phyloP scores from a whole-genome alignment of 2,329 filamentous ascomycete species.

The Magnaporthales sp. region DNA sequence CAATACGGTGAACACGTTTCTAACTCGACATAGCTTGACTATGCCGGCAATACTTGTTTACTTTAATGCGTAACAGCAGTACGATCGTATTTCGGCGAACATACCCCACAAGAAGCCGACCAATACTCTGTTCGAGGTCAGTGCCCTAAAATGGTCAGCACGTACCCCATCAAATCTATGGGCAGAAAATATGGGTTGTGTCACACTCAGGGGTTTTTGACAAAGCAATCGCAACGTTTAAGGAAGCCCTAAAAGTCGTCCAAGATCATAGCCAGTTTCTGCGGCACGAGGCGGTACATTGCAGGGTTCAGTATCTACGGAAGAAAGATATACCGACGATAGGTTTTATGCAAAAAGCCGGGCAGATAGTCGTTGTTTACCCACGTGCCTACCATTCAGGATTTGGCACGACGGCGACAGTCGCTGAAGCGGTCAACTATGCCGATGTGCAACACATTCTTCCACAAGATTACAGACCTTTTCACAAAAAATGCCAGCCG shows the following conservation, averaged over 20 bases:
- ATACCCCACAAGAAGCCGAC: too few relatives aligned
- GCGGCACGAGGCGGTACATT: conserved; percentile 1
- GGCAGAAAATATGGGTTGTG: conserved; percentile 2
- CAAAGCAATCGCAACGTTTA: not conserved
- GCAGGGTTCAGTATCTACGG: not conserved
- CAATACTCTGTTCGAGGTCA: too few relatives aligned
- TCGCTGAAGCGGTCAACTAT: conserved; percentile 4
- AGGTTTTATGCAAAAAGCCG: conserved; percentile 1
- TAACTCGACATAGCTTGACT: too few relatives aligned
- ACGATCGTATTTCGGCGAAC: too few relatives aligned
- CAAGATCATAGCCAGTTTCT: conserved; percentile 2
- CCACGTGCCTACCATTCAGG: conserved; percentile 3
- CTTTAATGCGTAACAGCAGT: too few relatives aligned
- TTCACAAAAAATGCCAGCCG: not conserved
- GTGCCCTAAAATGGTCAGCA: too few relatives aligned
- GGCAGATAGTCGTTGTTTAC: conserved; percentile 2
- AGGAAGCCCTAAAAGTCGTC: not conserved
- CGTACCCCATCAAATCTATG: too few relatives aligned
- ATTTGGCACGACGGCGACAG: conserved; percentile 1
- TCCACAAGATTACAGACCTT: conserved; percentile 1
- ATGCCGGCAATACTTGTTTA: too few relatives aligned
- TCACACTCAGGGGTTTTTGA: not conserved
- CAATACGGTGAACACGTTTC: too few relatives aligned
- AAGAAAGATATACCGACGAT: not conserved
- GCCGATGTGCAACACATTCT: not conserved